Evolutionary conservation across 805 yeast genomes (phyloP).

Genomic region (Kockiozyma suomiensis): DNA sequence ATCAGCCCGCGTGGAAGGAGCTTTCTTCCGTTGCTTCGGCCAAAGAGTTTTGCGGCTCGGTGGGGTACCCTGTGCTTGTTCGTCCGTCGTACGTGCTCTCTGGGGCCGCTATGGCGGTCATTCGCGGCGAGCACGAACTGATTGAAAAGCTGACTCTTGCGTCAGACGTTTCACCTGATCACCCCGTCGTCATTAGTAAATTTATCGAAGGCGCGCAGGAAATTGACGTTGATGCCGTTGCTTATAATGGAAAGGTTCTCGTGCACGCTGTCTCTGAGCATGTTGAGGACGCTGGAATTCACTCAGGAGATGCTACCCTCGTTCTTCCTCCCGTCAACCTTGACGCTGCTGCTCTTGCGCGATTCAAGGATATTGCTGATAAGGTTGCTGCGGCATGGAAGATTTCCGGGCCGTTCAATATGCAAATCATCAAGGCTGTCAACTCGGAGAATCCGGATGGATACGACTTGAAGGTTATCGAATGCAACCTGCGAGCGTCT

Average conservation of each 20-base stretch:
- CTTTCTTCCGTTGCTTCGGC: conserved; percentile 85
- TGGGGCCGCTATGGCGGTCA: conserved; percentile 99
- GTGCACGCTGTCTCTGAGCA: conserved; percentile 98
- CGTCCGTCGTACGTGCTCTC: conserved; percentile 97
- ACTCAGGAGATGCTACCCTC: conserved; percentile 97
- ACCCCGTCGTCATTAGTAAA: conserved; percentile 96
- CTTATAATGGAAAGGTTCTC: conserved; percentile 79
- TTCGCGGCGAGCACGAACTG: conserved; percentile 74
- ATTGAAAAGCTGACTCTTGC: conserved; percentile 83
- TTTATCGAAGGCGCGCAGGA: conserved; percentile 95
- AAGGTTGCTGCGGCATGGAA: conserved; percentile 94
- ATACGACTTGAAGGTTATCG: conserved; percentile 86
- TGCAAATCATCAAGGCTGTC: conserved; percentile 89
- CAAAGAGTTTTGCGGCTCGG: conserved; percentile 76
- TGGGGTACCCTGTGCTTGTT: conserved; percentile 92
- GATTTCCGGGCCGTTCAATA: conserved; percentile 97
- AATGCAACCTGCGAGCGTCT: conserved; percentile 97
- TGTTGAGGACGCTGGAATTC: conserved; percentile 98
- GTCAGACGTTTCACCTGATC: conserved; percentile 89
- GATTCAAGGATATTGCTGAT: conserved; percentile 85
- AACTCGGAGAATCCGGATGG: conserved; percentile 59
- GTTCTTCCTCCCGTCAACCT: conserved; percentile 88
- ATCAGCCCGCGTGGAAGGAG: conserved; percentile 98
- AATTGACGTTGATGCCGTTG: conserved; percentile 97
- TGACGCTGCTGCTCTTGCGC: conserved; percentile 62